Evolutionary conservation across 768 basidiomycete genomes (phyloP), one percentile per base, ranked within the genome.

Genomic region (Lactarius sp.): DNA sequence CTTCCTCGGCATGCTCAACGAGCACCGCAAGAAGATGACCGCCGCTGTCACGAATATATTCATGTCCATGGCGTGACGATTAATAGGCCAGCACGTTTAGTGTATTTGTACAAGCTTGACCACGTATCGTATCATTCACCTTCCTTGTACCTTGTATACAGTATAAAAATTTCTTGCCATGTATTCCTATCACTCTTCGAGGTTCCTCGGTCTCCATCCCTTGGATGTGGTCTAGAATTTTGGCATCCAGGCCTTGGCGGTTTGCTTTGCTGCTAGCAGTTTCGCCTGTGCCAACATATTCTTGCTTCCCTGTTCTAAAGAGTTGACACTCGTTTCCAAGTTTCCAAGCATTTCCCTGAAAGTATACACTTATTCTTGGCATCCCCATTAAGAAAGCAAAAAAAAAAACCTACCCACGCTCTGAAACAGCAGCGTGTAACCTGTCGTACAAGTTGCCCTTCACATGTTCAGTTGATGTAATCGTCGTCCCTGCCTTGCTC

Each of bases 201-300:
- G 18, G 34, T 22, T 18, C 51, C 18, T 22, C 44, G 42, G 42
- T 34, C 18, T 33, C 33, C 31, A 44, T 52, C 42, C n/a, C 46
- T 27, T 41, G 22, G 8, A 39, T 9, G 27, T 39, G n/a, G 14
- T 54, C 58, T 59, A 60, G 75, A 69, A 83, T 53, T 85, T 79
- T 16, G 80, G 79, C 73, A 88, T 84, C 86, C 87, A 88, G 36
- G 79, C 77, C 74, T 85, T 88, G 22, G 84, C 78, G 1, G 80
- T 79, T 68, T 88, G 85, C 68, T 85, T 78, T 14, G 84, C 75
- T 16, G 87, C 87, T 6, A 87, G 70, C 46, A 78, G 77, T 70
- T 86, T 88, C 6, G 87, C 86, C 79, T 89, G 85, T 1, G 78
- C 69, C 1, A 84, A 79, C 86, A 89, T 87, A 66, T 75, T 81